Conservation (phyloP, 257 asterid species). For the Solanum boliviense region DNA sequence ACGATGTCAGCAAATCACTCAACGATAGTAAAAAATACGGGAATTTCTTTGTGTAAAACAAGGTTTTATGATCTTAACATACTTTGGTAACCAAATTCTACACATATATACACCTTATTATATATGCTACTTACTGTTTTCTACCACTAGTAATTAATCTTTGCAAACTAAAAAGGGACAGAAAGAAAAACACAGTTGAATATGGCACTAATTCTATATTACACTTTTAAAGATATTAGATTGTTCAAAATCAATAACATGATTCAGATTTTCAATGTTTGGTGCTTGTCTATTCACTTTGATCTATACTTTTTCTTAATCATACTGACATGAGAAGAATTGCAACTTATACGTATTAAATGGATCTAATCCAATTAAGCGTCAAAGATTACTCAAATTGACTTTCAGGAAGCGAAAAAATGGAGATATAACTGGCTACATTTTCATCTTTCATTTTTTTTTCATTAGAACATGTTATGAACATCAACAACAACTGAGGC, state of each 20-base stretch:
- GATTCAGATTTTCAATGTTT: neutral
- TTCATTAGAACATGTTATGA: neutral
- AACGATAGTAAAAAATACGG: too few species aligned
- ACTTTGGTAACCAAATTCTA: neutral
- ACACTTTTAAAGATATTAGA: neutral
- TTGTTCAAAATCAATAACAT: neutral
- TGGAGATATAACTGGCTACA: neutral
- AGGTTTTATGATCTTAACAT: neutral
- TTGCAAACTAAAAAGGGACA: too few species aligned
- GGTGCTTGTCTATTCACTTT: neutral
- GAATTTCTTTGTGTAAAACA: too few species aligned
- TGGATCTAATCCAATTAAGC: neutral
- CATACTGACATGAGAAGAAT: neutral
- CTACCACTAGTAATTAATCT: too few species aligned
- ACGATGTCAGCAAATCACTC: too few species aligned
- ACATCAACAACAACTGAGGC: conserved; percentile 15
- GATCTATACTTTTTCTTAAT: neutral
- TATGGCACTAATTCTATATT: neutral
- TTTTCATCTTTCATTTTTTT: neutral
- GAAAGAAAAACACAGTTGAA: neutral
- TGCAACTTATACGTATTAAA: neutral
- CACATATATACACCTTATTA: neutral
- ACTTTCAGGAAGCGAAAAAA: neutral
- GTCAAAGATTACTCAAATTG: neutral
- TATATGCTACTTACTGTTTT: neutral